These are phyloP conservation scores for Aspergillus nomiae DNA, from an alignment of 2,329 filamentous ascomycete species.

Conservation along the genomic window DNA sequence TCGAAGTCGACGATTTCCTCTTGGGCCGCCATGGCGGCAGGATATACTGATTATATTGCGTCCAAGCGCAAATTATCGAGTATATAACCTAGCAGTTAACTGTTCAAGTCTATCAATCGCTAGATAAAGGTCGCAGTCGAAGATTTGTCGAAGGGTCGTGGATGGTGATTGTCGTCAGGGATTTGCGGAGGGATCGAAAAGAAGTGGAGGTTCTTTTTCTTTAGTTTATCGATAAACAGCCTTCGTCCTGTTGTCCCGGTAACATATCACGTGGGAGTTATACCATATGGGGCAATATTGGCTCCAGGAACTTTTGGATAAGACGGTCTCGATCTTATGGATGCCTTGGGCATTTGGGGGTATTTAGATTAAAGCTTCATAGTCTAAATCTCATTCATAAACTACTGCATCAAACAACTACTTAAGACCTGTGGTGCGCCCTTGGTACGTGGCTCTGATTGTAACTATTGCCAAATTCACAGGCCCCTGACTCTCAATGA, in stretches of 20 bases:
- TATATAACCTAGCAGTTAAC: neutral
- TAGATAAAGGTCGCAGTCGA: conserved; percentile 3
- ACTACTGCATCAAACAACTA: neutral
- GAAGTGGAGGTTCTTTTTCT: conserved; percentile 11
- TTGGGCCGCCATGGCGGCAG: conserved; percentile 45
- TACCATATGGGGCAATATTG: conserved; percentile 17
- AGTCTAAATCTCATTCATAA: neutral
- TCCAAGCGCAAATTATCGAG: neutral
- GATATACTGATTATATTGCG: conserved; percentile 47
- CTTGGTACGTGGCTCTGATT: neutral
- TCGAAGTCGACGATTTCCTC: conserved; percentile 67
- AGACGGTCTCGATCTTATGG: neutral
- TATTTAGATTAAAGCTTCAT: neutral
- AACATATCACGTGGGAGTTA: conserved; percentile 31
- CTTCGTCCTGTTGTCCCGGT: conserved; percentile 32
- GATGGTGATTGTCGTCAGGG: conserved; percentile 6
- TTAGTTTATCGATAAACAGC: conserved; percentile 42
- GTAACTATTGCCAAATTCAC: neutral
- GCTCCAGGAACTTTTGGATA: neutral
- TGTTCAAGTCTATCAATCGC: neutral
- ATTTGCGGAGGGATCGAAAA: neutral
- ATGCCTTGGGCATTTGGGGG: neutral
- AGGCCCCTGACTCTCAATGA: neutral
- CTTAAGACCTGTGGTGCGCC: neutral
- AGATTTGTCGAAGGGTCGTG: neutral